Conservation (phyloP, 1,284 basidiomycete genomes). For the Phylloboletellus chloephorus region DNA sequence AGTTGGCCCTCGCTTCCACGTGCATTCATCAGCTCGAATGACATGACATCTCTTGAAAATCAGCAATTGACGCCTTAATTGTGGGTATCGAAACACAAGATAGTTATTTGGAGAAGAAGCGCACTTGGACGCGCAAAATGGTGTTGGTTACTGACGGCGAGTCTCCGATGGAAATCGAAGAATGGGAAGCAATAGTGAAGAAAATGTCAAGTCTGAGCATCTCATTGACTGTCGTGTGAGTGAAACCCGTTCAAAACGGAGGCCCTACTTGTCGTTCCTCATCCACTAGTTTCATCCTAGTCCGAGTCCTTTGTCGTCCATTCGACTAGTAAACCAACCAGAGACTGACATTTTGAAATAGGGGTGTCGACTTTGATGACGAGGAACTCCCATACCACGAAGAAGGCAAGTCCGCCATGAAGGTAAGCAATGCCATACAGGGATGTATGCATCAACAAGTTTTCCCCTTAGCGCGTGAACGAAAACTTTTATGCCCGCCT, state of each 20-base stretch:
- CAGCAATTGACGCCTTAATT: slow-evolving; percentile 84
- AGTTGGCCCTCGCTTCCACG: slow-evolving; percentile 27
- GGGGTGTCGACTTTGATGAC: slow-evolving; percentile 85
- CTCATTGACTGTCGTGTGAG: slow-evolving; percentile 61
- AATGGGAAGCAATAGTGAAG: slow-evolving; percentile 66
- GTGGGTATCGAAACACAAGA: slow-evolving; percentile 79
- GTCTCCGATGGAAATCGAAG: slow-evolving; percentile 62
- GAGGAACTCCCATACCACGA: slow-evolving; percentile 59
- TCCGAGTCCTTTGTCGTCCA: neutral
- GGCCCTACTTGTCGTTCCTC: neutral
- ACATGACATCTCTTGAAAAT: neutral
- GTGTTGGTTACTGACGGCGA: slow-evolving; percentile 79
- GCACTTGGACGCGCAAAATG: slow-evolving; percentile 78
- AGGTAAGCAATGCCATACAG: slow-evolving; percentile 41
- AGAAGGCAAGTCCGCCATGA: slow-evolving; percentile 62
- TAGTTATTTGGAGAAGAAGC: slow-evolving; percentile 54
- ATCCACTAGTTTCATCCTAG: neutral
- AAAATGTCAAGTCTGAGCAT: slow-evolving; percentile 64
- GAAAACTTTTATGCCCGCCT: slow-evolving; percentile 73
- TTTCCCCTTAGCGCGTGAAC: slow-evolving; percentile 53
- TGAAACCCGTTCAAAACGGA: slow-evolving; percentile 13
- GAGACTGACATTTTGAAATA: slow-evolving; percentile 28
- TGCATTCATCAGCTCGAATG: neutral
- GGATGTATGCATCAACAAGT: slow-evolving; percentile 5
- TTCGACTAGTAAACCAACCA: neutral